phyloP scores from a whole-genome alignment of 140 eudicot genomes.

The Erigeron philadelphicus region DNA sequence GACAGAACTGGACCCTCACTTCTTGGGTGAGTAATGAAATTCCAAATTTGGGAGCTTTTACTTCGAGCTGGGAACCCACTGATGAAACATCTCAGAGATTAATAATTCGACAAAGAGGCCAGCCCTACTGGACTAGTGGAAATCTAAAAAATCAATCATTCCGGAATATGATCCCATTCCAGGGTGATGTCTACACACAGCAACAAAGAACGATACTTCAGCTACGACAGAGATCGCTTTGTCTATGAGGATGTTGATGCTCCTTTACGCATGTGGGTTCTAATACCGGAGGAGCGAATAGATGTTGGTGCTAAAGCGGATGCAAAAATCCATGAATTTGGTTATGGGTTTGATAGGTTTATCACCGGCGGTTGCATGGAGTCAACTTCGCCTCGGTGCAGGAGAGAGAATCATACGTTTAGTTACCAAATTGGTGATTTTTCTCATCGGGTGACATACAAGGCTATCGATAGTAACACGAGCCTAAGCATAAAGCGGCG shows the following conservation, averaged over 20 bases:
- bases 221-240: neutral
- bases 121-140: constrained; percentile 13
- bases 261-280: neutral
- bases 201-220: neutral
- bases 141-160: neutral
- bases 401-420: neutral
- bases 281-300: neutral
- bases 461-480: neutral
- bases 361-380: neutral
- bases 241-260: neutral
- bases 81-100: neutral
- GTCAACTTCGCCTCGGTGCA: neutral
- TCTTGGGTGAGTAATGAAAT: constrained; percentile 11
- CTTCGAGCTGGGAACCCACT: constrained; percentile 4
- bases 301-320: neutral
- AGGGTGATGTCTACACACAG: neutral
- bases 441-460: neutral
- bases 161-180: neutral
- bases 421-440: neutral
- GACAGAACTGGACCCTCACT: constrained; percentile 1
- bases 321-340: neutral
- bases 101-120: constrained; percentile 8
- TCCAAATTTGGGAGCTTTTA: neutral
- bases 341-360: no score
- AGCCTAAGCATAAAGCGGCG: constrained; percentile 4